Evolutionary conservation across 2,329 filamentous ascomycete genomes (phyloP).

Genomic region (Fusarium sp.): DNA sequence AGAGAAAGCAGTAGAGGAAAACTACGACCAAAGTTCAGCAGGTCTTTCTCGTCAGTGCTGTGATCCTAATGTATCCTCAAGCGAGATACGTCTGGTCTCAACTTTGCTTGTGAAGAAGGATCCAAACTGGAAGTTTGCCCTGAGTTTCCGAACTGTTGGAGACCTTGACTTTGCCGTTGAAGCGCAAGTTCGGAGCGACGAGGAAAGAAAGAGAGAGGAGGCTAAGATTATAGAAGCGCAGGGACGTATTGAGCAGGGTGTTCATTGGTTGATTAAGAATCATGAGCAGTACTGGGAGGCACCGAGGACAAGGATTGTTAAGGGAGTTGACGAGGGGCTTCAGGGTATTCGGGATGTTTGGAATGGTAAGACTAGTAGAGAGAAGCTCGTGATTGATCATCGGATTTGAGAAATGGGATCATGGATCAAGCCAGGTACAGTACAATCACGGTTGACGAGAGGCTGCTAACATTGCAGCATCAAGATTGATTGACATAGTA

Average conservation of each 20-base stretch:
- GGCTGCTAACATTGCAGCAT: too few species aligned
- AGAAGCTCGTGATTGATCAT: slow-evolving; percentile 7
- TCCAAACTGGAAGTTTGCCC: neutral
- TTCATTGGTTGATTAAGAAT: slow-evolving; percentile 1
- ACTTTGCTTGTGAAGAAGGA: slow-evolving; percentile 1
- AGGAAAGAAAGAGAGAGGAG: neutral
- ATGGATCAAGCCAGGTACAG: too few species aligned
- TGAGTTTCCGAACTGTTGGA: neutral
- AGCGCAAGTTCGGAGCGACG: neutral
- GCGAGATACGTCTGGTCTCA: neutral
- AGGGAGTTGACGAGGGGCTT: slow-evolving; percentile 9
- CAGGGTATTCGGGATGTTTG: slow-evolving; percentile 8
- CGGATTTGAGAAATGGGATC: neutral
- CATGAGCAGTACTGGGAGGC: slow-evolving; percentile 2
- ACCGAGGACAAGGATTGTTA: neutral
- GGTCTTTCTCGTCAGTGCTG: neutral
- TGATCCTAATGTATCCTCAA: neutral
- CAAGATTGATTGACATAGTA: neutral
- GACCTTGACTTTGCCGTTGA: neutral
- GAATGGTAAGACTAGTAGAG: neutral
- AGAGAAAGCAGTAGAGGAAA: neutral
- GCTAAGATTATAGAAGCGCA: neutral
- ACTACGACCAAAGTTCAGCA: slow-evolving; percentile 2
- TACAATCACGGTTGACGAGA: too few species aligned
- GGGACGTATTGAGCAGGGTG: neutral